Evolutionary conservation across 495 filamentous ascomycete genomes (phyloP).

Genomic region (Bombardia bombarda): DNA sequence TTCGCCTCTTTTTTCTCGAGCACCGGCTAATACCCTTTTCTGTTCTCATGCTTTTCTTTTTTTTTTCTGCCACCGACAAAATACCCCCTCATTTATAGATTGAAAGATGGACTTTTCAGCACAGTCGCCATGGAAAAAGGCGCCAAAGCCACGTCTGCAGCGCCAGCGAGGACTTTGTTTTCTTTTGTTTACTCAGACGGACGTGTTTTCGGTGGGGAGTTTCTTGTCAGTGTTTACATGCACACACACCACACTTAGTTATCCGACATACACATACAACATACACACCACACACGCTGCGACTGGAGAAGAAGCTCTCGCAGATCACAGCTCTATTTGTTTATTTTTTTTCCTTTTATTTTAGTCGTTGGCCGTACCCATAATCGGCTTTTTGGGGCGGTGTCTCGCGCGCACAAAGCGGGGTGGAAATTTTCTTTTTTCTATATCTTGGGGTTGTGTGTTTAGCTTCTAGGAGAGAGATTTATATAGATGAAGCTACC

Average conservation of each 20-base stretch:
- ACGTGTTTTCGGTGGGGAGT: background rate
- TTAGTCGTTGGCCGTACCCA: too few species aligned
- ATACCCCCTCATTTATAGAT: slow-evolving; percentile 15
- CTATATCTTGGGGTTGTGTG: too few species aligned
- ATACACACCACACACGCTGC: too few species aligned
- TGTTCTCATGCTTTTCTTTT: slow-evolving; percentile 3
- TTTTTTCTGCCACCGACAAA: slow-evolving; percentile 1
- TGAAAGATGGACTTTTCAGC: slow-evolving; percentile 4
- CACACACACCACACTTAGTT: background rate
- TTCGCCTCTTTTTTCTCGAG: slow-evolving; percentile 4
- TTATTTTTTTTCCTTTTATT: background rate
- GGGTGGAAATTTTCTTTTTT: too few species aligned
- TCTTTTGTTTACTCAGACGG: background rate
- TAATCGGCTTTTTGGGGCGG: too few species aligned
- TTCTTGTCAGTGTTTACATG: background rate
- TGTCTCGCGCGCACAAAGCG: too few species aligned
- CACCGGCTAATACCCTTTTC: too few species aligned
- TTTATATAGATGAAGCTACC: too few species aligned
- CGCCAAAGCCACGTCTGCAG: background rate
- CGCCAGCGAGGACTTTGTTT: background rate
- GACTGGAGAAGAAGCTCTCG: background rate
- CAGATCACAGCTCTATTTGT: background rate
- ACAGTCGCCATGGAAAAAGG: background rate
- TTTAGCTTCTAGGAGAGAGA: too few species aligned
- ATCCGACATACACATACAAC: background rate